A percentile compares a stretch with the other conserved stretches of the same genome.
Conservation (phyloP, 2,329 filamentous ascomycete genomes). For the Bipolaris oryzae region DNA sequence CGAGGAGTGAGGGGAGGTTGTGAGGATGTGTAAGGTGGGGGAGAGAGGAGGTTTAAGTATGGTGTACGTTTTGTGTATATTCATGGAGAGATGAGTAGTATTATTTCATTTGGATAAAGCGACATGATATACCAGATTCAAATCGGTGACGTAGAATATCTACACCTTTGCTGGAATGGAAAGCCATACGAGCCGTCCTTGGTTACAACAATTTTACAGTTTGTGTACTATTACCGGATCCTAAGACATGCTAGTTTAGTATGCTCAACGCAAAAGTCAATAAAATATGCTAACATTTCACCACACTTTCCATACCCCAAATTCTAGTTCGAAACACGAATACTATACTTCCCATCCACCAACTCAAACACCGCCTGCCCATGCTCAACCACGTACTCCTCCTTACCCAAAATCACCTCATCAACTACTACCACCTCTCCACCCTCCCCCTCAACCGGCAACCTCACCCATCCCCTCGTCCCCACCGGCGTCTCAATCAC, state of each 20-base stretch:
- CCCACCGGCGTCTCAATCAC: constrained; percentile 2
- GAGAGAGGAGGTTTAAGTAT: no score
- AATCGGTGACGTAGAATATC: no score
- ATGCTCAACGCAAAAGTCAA: neutral
- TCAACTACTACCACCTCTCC: neutral
- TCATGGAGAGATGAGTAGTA: no score
- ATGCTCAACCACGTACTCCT: neutral
- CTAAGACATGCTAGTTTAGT: no score
- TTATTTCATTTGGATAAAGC: no score
- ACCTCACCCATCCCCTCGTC: neutral
- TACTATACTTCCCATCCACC: neutral
- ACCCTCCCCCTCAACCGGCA: neutral
- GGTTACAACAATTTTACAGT: no score
- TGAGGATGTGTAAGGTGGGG: neutral
- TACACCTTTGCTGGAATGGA: no score
- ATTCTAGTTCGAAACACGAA: neutral
- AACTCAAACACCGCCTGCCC: neutral
- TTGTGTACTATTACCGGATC: no score
- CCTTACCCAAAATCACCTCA: neutral
- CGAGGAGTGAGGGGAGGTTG: constrained; percentile 37
- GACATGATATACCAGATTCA: no score
- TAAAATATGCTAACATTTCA: neutral
- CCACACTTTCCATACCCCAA: neutral
- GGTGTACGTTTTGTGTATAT: no score
- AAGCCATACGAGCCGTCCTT: no score